Percentiles rank a stretch among this genome's conserved stretches.
Conservation (phyloP, 2,329 filamentous ascomycete species). For the Xylaria sp. region DNA sequence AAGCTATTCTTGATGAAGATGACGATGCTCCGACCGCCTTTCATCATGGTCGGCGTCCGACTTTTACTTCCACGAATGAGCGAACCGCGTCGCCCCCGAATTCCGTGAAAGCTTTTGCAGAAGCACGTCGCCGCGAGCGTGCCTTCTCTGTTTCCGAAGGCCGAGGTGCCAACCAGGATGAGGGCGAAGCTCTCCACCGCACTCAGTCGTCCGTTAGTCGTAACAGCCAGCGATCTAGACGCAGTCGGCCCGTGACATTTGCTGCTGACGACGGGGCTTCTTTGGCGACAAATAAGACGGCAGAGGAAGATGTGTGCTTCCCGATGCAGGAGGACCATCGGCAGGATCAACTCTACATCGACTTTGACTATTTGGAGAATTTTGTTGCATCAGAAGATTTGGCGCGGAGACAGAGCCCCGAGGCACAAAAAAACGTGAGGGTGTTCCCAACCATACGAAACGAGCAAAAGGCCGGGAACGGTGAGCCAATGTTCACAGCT, state of each 20-base stretch:
- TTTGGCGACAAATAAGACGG: conserved; percentile 69
- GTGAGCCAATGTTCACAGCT: conserved; percentile 50
- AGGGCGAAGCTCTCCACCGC: conserved; percentile 67
- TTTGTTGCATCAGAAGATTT: conserved; percentile 73
- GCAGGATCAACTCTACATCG: conserved; percentile 80
- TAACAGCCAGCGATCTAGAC: conserved; percentile 50
- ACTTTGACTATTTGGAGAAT: conserved; percentile 92
- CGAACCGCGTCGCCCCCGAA: conserved; percentile 88
- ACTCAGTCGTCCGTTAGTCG: conserved; percentile 73
- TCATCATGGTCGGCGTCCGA: conserved; percentile 58
- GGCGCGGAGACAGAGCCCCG: conserved; percentile 55
- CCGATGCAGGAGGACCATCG: conserved; percentile 71
- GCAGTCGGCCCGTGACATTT: conserved; percentile 61
- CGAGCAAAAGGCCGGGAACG: conserved; percentile 39
- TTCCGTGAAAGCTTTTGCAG: conserved; percentile 96
- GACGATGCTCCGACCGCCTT: conserved; percentile 51
- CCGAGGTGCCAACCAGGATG: conserved; percentile 46
- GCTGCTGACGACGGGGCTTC: conserved; percentile 64
- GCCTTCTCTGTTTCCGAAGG: conserved; percentile 63
- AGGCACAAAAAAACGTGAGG: conserved; percentile 52
- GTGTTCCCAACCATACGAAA: conserved; percentile 68
- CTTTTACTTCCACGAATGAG: conserved; percentile 60
- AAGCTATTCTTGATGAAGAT: conserved; percentile 82
- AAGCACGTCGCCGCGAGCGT: conserved; percentile 83
- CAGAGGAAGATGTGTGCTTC: conserved; percentile 89